Conservation (phyloP, 2,329 filamentous ascomycete genomes). For the Fusarium pseudograminearum region DNA sequence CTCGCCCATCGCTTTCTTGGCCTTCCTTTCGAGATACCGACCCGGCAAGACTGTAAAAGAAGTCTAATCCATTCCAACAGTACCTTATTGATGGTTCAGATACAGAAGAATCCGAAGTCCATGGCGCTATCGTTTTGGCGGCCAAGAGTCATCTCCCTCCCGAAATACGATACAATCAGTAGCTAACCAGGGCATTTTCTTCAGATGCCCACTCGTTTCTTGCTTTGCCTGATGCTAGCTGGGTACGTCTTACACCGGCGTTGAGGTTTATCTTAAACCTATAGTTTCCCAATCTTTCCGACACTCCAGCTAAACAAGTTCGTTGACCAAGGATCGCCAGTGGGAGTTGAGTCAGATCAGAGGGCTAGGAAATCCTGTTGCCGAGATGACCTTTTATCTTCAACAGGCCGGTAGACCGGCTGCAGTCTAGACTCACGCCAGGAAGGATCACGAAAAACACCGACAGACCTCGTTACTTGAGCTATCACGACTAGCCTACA, state of each 20-base stretch:
- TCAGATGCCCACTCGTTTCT: not conserved
- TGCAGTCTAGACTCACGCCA: not conserved
- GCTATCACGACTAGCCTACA: not conserved
- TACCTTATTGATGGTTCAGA: no score
- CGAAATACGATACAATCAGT: not conserved
- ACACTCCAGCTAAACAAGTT: not conserved
- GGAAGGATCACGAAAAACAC: not conserved
- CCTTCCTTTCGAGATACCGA: not conserved
- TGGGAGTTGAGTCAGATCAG: not conserved
- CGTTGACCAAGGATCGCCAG: not conserved
- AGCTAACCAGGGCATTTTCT: not conserved
- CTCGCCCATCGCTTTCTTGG: not conserved
- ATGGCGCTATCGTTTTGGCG: no score
- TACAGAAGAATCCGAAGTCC: not conserved
- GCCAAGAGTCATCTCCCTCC: not conserved
- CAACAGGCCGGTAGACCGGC: not conserved
- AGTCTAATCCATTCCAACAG: not conserved
- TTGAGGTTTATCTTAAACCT: not conserved
- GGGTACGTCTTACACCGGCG: no score
- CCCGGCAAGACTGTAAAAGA: not conserved
- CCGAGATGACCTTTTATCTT: not conserved
- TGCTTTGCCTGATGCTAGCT: no score
- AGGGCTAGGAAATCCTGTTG: not conserved
- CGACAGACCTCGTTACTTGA: not conserved
- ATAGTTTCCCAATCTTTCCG: not conserved